Percentiles rank a stretch among this genome's conserved stretches.
Conservation (phyloP, 768 basidiomycete species). For the Suillus paluster region DNA sequence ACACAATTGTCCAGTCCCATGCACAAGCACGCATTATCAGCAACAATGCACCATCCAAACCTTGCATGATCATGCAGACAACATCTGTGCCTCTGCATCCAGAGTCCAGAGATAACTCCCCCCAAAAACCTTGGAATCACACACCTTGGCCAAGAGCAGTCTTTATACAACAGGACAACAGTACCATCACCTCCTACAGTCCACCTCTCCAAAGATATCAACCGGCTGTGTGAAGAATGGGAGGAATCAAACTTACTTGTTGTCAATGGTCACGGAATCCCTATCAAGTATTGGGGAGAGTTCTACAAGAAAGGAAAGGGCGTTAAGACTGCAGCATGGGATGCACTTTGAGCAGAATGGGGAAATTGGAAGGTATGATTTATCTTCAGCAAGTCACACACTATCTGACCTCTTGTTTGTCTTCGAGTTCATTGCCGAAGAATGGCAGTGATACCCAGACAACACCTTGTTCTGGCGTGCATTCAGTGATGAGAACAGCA, state of each 20-base stretch:
- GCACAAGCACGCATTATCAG: too few species aligned
- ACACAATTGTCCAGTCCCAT: too few species aligned
- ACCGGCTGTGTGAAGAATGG: slow-evolving; percentile 21
- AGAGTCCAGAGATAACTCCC: background rate
- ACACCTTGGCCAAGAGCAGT: background rate
- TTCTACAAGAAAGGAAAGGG: slow-evolving; percentile 19
- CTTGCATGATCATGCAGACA: too few species aligned
- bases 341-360: slow-evolving; percentile 12
- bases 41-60: too few species aligned
- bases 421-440: slow-evolving; percentile 18
- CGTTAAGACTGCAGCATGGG: slow-evolving; percentile 14
- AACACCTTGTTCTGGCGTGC: slow-evolving; percentile 16
- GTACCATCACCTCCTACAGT: background rate
- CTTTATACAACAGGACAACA: background rate
- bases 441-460: slow-evolving; percentile 8
- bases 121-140: background rate
- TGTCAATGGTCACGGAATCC: slow-evolving; percentile 14
- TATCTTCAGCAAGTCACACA: background rate
- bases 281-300: slow-evolving; percentile 18
- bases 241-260: slow-evolving; percentile 15
- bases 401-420: background rate
- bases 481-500: slow-evolving; percentile 14
- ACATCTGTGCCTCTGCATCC: too few species aligned
- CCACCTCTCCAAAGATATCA: slow-evolving; percentile 17
- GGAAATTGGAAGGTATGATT: slow-evolving; percentile 19